Conservation (phyloP, 2,329 filamentous ascomycete genomes). For the Pseudopyricularia javanii region DNA sequence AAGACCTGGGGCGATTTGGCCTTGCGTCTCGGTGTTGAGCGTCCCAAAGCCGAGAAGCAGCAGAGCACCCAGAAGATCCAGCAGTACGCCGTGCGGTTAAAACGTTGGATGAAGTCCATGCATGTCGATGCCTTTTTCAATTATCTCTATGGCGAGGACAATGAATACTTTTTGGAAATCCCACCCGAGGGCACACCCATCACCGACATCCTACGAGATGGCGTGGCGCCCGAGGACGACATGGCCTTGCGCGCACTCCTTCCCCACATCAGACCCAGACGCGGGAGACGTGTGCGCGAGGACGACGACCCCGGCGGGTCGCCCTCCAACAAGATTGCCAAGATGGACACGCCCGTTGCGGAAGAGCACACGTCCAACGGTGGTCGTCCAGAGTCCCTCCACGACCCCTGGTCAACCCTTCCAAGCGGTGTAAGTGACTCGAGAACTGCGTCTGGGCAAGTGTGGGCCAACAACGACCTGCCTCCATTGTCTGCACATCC, state of each 20-base stretch:
- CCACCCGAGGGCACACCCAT: constrained; percentile 43
- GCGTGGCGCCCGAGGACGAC: constrained; percentile 25
- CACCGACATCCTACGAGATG: constrained; percentile 20
- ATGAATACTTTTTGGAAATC: constrained; percentile 69
- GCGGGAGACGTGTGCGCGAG: constrained; percentile 50
- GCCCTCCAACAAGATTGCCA: constrained; percentile 25
- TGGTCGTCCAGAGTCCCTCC: constrained; percentile 34
- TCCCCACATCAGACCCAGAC: constrained; percentile 58
- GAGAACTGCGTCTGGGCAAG: constrained; percentile 9
- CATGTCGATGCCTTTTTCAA: constrained; percentile 93
- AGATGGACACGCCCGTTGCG: constrained; percentile 12
- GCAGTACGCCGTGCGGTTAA: constrained; percentile 84
- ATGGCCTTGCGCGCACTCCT: constrained; percentile 62
- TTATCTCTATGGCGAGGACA: constrained; percentile 66
- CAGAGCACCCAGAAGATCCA: constrained; percentile 90
- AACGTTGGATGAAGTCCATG: constrained; percentile 97
- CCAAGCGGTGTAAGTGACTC: constrained; percentile 22
- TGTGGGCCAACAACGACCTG: constrained; percentile 17
- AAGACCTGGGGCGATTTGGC: constrained; percentile 89
- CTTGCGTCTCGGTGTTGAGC: constrained; percentile 76
- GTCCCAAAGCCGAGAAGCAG: constrained; percentile 67
- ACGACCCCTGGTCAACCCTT: constrained; percentile 35
- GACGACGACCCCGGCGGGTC: constrained; percentile 34
- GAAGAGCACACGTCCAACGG: constrained; percentile 18
- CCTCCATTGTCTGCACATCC: constrained; percentile 56